Conservation (phyloP, 495 filamentous ascomycete genomes). For the Aspergillus conjunctus region DNA sequence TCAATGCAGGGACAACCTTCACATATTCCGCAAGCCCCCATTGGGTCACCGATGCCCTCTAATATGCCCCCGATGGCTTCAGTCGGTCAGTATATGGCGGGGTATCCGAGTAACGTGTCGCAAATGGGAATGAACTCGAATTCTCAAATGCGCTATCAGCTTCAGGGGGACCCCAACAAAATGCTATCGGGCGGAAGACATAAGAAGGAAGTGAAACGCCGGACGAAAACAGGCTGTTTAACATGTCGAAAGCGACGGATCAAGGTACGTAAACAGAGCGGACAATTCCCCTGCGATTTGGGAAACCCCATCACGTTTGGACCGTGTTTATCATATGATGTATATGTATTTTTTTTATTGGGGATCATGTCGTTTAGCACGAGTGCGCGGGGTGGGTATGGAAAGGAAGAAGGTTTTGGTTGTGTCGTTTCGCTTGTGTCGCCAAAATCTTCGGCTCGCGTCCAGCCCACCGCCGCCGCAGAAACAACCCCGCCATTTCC, state of each 20-base stretch:
- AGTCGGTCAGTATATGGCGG: constrained; percentile 49
- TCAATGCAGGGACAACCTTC: constrained; percentile 38
- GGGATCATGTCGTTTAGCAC: constrained; percentile 16
- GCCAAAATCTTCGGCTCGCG: constrained; percentile 33
- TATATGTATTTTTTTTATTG: constrained; percentile 4
- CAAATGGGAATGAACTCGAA: constrained; percentile 42
- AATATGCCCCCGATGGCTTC: constrained; percentile 50
- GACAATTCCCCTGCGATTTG: constrained; percentile 3
- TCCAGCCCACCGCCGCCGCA: constrained; percentile 34
- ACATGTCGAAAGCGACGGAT: constrained; percentile 97
- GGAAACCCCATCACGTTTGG: not conserved
- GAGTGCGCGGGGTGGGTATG: constrained; percentile 14
- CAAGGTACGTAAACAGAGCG: constrained; percentile 71
- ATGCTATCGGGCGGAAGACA: constrained; percentile 80
- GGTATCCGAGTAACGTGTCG: constrained; percentile 41
- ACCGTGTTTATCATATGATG: not conserved
- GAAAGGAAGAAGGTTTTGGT: constrained; percentile 30
- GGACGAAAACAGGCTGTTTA: constrained; percentile 96
- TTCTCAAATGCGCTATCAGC: constrained; percentile 47
- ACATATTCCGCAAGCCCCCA: constrained; percentile 47
- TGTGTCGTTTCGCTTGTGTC: constrained; percentile 48
- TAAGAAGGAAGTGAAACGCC: constrained; percentile 98
- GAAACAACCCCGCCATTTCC: constrained; percentile 42
- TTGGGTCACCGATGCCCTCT: constrained; percentile 47
- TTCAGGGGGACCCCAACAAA: constrained; percentile 51